Percentiles rank a stretch among this genome's conserved stretches.
Conservation (phyloP, 768 basidiomycete species). For the Termitomyces sp. region DNA sequence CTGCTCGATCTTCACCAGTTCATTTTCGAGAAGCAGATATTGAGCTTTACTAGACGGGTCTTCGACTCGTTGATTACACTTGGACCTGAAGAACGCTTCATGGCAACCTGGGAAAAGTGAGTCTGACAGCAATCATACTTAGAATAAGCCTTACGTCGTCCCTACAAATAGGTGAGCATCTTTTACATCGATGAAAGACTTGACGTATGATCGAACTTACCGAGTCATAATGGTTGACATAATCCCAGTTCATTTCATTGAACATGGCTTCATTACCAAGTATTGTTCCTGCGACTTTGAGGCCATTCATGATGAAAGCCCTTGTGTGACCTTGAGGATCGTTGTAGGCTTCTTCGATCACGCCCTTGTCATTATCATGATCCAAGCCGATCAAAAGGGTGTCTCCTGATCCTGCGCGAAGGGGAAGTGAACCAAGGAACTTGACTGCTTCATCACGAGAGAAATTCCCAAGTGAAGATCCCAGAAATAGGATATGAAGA, state of each 20-base stretch:
- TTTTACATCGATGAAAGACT: background rate
- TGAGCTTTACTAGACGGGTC: conserved; percentile 39
- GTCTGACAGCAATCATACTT: background rate
- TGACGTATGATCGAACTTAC: conserved; percentile 24
- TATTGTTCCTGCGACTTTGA: conserved; percentile 59
- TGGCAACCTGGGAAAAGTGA: conserved; percentile 54
- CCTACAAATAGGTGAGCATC: background rate
- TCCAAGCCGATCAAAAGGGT: conserved; percentile 91
- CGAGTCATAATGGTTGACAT: conserved; percentile 49
- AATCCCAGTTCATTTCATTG: conserved; percentile 68
- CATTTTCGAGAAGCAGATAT: conserved; percentile 58
- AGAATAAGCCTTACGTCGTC: conserved; percentile 13
- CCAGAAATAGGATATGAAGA: conserved; percentile 85
- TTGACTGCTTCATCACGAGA: conserved; percentile 54
- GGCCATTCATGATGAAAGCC: conserved; percentile 83
- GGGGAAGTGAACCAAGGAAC: conserved; percentile 76
- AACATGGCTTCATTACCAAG: conserved; percentile 67
- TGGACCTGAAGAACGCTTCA: conserved; percentile 78
- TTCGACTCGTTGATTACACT: conserved; percentile 47
- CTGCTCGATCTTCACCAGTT: conserved; percentile 80
- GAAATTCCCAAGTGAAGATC: conserved; percentile 92
- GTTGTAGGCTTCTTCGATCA: conserved; percentile 84
- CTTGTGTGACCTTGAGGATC: conserved; percentile 69
- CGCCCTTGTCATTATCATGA: conserved; percentile 62
- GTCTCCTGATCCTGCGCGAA: conserved; percentile 70